Evolutionary conservation across 345 rosid genomes (phyloP).

Genomic region (Gynandropsis gynandra): DNA sequence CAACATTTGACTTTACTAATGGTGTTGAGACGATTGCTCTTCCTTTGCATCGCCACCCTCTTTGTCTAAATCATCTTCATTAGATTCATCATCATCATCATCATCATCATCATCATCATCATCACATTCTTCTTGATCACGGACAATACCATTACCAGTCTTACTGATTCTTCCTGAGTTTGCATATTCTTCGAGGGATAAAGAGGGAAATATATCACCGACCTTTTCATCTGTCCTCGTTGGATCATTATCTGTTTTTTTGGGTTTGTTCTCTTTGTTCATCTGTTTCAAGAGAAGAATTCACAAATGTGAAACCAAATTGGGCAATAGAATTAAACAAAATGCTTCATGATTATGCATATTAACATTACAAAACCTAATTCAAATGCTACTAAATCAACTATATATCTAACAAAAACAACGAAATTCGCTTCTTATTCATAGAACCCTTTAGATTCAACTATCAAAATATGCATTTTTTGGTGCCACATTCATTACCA

Average conservation of each 20-base stretch:
- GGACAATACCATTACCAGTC: conserved; percentile 14
- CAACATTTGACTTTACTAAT: conserved; percentile 12
- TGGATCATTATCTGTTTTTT: conserved; percentile 31
- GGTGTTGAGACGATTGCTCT: conserved; percentile 10
- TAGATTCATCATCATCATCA: conserved; percentile 16
- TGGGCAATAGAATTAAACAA: background rate
- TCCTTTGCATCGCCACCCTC: conserved; percentile 22
- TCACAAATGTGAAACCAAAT: conserved; percentile 5
- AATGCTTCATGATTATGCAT: no score
- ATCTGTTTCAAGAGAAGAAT: conserved; percentile 55
- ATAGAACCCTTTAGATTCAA: background rate
- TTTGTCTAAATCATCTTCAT: conserved; percentile 22
- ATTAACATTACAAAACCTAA: background rate
- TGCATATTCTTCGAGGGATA: conserved; percentile 71
- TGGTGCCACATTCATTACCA: background rate
- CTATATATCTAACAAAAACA: background rate
- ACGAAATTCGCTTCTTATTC: background rate
- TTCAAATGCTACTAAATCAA: background rate
- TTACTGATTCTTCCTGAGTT: conserved; percentile 30
- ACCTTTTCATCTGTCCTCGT: conserved; percentile 50
- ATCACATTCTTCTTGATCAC: conserved; percentile 20
- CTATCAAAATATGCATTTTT: background rate
- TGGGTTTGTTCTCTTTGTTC: conserved; percentile 50
- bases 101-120: conserved; percentile 16
- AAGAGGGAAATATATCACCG: conserved; percentile 64